Conservation (phyloP, 2,329 filamentous ascomycete species). For the Aspergillus vadensis region DNA sequence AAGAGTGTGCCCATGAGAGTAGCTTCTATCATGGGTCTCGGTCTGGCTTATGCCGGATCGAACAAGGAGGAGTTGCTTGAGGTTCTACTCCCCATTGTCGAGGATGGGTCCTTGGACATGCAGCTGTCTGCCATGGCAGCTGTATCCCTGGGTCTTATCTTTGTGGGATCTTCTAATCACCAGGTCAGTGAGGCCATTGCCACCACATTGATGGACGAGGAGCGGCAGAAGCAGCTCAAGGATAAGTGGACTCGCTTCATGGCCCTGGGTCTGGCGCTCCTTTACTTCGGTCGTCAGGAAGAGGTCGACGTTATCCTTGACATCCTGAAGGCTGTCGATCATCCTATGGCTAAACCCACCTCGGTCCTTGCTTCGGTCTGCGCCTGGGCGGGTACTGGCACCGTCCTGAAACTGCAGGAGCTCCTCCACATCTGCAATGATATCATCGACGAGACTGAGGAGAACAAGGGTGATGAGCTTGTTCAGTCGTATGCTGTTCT, state of each 20-base stretch:
- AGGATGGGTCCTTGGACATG: slow-evolving; percentile 83
- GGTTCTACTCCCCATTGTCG: slow-evolving; percentile 80
- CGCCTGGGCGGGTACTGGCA: slow-evolving; percentile 95
- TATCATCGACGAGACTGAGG: slow-evolving; percentile 89
- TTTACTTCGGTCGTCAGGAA: slow-evolving; percentile 96
- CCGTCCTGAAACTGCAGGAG: slow-evolving; percentile 95
- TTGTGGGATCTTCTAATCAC: slow-evolving; percentile 87
- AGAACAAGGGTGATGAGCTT: slow-evolving; percentile 93
- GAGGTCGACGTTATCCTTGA: slow-evolving; percentile 98
- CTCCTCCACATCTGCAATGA: slow-evolving; percentile 98
- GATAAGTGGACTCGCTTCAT: slow-evolving; percentile 99
- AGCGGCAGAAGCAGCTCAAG: slow-evolving; percentile 84
- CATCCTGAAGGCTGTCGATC: slow-evolving; percentile 93
- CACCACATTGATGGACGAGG: slow-evolving; percentile 89
- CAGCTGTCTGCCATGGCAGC: slow-evolving; percentile 96
- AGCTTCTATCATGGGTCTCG: slow-evolving; percentile 92
- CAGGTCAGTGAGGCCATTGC: slow-evolving; percentile 92
- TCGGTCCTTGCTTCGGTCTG: slow-evolving; percentile 93
- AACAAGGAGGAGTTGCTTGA: slow-evolving; percentile 89
- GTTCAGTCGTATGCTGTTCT: slow-evolving; percentile 95
- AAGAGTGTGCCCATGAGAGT: slow-evolving; percentile 77
- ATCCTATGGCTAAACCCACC: slow-evolving; percentile 95
- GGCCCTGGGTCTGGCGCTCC: slow-evolving; percentile 84
- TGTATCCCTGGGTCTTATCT: slow-evolving; percentile 83
- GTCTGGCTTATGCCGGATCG: slow-evolving; percentile 89